phyloP scores from a whole-genome alignment of 2,329 filamentous ascomycete genomes.

The Verticillium tricorpus region DNA sequence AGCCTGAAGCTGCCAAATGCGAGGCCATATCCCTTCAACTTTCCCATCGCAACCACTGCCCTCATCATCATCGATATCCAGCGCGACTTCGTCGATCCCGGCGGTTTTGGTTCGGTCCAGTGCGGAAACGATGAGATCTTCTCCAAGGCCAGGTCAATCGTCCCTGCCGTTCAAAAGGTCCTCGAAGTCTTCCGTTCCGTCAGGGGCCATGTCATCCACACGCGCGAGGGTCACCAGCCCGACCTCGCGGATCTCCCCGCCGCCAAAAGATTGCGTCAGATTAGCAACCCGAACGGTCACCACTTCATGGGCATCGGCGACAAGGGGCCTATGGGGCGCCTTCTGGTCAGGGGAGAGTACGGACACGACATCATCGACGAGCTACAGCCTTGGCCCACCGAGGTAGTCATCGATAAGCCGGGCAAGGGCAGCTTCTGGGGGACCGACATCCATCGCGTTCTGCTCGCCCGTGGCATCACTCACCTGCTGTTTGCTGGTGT shows the following conservation, averaged over 20 bases:
- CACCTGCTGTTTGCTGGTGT: conserved; percentile 54
- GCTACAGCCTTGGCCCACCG: conserved; percentile 42
- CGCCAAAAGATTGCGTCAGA: conserved; percentile 43
- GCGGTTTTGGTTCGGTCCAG: conserved; percentile 45
- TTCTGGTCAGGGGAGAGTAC: conserved; percentile 48
- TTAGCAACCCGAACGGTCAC: conserved; percentile 35
- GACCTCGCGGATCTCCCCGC: conserved; percentile 49
- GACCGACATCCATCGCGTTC: conserved; percentile 45
- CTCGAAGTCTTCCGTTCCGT: conserved; percentile 34
- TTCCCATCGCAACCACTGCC: conserved; percentile 38
- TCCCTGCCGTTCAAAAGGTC: conserved; percentile 34
- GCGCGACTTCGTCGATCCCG: conserved; percentile 41
- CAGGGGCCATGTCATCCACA: conserved; percentile 40
- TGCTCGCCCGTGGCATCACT: conserved; percentile 51
- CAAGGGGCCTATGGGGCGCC: conserved; percentile 44
- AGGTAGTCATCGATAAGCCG: conserved; percentile 53
- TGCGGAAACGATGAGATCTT: conserved; percentile 33
- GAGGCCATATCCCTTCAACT: conserved; percentile 24
- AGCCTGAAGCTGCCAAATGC: conserved; percentile 1
- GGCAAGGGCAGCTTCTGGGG: conserved; percentile 57
- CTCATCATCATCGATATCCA: conserved; percentile 53
- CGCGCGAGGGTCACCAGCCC: conserved; percentile 46
- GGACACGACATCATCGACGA: conserved; percentile 53
- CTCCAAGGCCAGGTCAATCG: conserved; percentile 32
- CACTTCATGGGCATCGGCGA: conserved; percentile 43